Base-by-base conservation (phyloP, 441 rosid genomes). In the Populus hybrid region DNA sequence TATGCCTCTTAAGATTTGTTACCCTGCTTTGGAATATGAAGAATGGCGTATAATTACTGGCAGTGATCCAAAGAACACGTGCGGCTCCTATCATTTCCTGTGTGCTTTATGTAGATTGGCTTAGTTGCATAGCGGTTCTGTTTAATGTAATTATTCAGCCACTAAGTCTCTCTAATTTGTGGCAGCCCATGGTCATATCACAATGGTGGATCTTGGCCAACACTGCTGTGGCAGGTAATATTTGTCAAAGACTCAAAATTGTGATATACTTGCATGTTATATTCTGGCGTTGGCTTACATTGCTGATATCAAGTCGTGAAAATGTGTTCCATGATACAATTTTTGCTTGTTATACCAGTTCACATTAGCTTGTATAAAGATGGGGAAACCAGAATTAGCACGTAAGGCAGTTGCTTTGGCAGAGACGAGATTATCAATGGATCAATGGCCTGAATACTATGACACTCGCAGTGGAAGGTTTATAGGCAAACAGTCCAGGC, bases 141-240 rank as follows among this genome's bases (percentile, higher is more conserved):
- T 18, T 66, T 42, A 67, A 61, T 10, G 1, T 19, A 70, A 40
- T 71, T 74, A 10, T 69, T 70, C 26, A 4, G 53, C 32, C 57
- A 23, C 35, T 78, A 79, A 75, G 79, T 72, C 24, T 69, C 19
- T 21, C 16, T 71, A 28, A 34, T 72, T 71, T 11, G 24, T 28
- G 84, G 79, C 90, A 94, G 98, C 76, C 93, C 98, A n/a, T 94
- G 95, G 98, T 94, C 98, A 3, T 94, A 94, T 84, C 98, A 93
- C 84, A 93, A 94, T 32, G 97, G 97, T 7, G 97, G 98, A 78
- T 94, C 98, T 36, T 91, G 98, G 98, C 98, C 98, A 63, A 93
- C 97, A 6, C 93, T 94, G 21, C 61, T 53, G 61, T 53, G 61
- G 61, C 61, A 53, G 61, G 61, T 53, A 53, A 16, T 18, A 53